Evolutionary conservation across 2,329 filamentous ascomycete genomes (phyloP), one percentile per base, ranked within the genome.

Genomic region (Stagonosporopsis rhizophila): DNA sequence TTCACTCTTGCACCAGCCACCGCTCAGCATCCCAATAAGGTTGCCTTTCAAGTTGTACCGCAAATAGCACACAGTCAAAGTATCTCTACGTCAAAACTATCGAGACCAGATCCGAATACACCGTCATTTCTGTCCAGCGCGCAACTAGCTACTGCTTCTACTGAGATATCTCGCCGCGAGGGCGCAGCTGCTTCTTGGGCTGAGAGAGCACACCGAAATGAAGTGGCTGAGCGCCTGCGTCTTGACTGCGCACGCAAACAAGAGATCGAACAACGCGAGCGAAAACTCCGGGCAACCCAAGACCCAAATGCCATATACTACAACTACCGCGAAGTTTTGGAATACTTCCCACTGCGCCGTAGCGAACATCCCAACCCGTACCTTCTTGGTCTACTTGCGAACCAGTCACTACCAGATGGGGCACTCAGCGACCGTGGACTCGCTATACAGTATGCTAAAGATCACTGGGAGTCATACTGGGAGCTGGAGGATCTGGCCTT

Each of bases 361-460:
- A 39, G 51, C n/a, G 46, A 61, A 14, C 27, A 14, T 2, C 34
- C 39, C 3, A 59, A 39, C 37, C 28, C 11, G 0, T 67, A 67
- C 14, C 41, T 52, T 1, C 14, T 15, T 0, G 41, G 35, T 2
- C 27, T 67, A 0, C 49, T 64, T 4, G 60, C 64, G 1, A 65
- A 65, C 2, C 55, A 53, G 12, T 4, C 6, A 1, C 52, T 62
- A 34, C 60, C 59, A 0, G 15, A 30, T 3, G 58, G 64, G 2
- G 11, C 27, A 1, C 32, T 50, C 0, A 46, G 51, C 22, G 62
- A 67, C 11, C 52, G 55, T 9, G 52, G 41, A 14, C 37, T 64
- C 0, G 60, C 60, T 2, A 54, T 67, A 2, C 8, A 9, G 4
- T 62, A 54, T 3, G 62, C 62, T 0, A 65, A 62, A 35, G 39